Conservation (phyloP, 208 protist genomes). For the Crithidia acanthocephali region DNA sequence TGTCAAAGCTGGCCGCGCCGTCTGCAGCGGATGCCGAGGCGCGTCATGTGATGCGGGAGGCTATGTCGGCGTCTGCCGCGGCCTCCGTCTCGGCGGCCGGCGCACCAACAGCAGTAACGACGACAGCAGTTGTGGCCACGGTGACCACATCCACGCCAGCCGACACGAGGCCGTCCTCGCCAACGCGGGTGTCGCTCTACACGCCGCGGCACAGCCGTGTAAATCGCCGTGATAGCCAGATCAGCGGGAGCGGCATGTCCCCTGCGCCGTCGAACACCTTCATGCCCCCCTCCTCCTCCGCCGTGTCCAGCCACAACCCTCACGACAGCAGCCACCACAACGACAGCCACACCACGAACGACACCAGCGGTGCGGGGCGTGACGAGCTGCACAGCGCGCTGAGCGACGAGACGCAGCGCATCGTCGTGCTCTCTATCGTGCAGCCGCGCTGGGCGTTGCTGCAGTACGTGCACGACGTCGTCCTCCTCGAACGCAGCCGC, state of each 20-base stretch:
- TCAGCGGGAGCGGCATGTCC: background rate
- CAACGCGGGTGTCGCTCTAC: slow-evolving; percentile 17
- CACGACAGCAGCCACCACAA: background rate
- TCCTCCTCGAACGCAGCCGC: slow-evolving; percentile 46
- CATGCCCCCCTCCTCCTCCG: background rate
- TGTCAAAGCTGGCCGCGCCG: slow-evolving; percentile 46
- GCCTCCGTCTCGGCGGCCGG: background rate
- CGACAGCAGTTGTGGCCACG: too few relatives aligned
- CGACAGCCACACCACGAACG: background rate
- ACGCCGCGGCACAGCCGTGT: slow-evolving; percentile 30
- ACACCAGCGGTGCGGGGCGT: background rate
- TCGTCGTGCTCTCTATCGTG: slow-evolving; percentile 50
- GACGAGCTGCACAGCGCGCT: background rate
- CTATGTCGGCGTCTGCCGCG: slow-evolving; percentile 18
- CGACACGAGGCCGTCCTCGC: background rate
- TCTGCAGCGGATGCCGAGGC: slow-evolving; percentile 36
- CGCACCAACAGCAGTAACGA: background rate
- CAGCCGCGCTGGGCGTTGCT: slow-evolving; percentile 72
- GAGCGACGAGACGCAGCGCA: slow-evolving; percentile 27
- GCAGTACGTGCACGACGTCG: slow-evolving; percentile 67
- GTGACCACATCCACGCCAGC: background rate
- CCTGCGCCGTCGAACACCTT: background rate
- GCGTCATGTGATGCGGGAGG: slow-evolving; percentile 23
- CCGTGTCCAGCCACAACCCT: background rate
- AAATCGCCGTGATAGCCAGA: background rate